Percentiles rank a stretch among this genome's conserved stretches.
phyloP scores from a whole-genome alignment of 805 yeast genomes.

The Yarrowia sp. region DNA sequence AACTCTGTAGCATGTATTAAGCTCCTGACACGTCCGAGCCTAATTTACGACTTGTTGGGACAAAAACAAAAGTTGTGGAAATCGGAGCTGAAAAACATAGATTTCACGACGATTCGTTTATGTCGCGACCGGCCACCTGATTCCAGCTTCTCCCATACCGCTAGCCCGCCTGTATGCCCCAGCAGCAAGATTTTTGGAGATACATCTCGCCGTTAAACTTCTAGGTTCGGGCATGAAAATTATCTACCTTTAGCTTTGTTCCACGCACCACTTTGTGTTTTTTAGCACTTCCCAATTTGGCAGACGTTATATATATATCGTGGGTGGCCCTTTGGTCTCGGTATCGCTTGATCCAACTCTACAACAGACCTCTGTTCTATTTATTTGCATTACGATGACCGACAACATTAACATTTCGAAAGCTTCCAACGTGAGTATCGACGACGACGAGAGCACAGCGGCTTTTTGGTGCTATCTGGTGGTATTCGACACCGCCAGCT shows the following conservation, averaged over 20 bases:
- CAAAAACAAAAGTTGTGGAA: no score
- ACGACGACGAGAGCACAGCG: not conserved
- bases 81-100: not conserved
- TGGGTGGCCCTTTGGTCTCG: constrained; percentile 1
- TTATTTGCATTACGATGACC: constrained; percentile 39
- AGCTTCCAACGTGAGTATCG: constrained; percentile 38
- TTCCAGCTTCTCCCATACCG: not conserved
- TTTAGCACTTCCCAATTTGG: constrained; percentile 28
- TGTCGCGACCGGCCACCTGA: not conserved
- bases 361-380: constrained; percentile 36
- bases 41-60: no score
- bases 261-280: constrained; percentile 12
- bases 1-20: constrained; percentile 28
- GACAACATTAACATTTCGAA: constrained; percentile 39
- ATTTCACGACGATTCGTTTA: not conserved
- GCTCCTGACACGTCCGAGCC: not conserved
- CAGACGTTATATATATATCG: constrained; percentile 37
- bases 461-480: no score
- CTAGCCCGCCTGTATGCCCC: not conserved
- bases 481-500: not conserved
- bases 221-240: constrained; percentile 27
- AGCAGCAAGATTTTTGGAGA: no score
- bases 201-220: not conserved
- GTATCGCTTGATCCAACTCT: constrained; percentile 38
- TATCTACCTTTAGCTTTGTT: constrained; percentile 15